Conservation (phyloP, 2,329 filamentous ascomycete genomes). For the Coleophoma eucalyptorum region DNA sequence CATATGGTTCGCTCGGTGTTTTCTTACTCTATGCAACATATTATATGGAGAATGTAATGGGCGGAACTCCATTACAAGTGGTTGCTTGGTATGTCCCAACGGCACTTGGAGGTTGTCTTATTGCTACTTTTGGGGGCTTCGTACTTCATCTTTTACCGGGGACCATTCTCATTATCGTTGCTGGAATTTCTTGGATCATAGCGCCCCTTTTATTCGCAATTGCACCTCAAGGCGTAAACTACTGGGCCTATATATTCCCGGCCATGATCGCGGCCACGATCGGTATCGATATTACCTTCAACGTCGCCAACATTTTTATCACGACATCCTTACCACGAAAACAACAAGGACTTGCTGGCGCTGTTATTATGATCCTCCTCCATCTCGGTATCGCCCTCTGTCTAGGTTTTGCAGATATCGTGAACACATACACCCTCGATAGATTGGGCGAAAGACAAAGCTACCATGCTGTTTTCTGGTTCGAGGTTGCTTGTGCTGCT, state of each 20-base stretch:
- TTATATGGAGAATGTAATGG: constrained; percentile 55
- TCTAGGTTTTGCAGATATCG: constrained; percentile 67
- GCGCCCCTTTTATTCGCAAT: constrained; percentile 51
- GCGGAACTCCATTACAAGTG: constrained; percentile 47
- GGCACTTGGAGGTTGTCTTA: constrained; percentile 62
- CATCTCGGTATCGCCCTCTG: constrained; percentile 71
- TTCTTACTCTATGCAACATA: constrained; percentile 68
- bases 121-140: constrained; percentile 57
- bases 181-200: constrained; percentile 46
- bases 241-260: constrained; percentile 72
- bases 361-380: constrained; percentile 65
- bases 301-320: constrained; percentile 73
- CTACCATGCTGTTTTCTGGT: constrained; percentile 66
- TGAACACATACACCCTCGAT: constrained; percentile 37
- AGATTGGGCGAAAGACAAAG: constrained; percentile 41
- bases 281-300: constrained; percentile 73
- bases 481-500: constrained; percentile 52
- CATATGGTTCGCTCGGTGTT: constrained; percentile 66
- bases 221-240: constrained; percentile 33
- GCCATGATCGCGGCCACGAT: constrained; percentile 66
- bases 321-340: constrained; percentile 65
- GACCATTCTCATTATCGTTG: constrained; percentile 46
- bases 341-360: constrained; percentile 69
- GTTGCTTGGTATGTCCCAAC: constrained; percentile 63
- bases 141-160: constrained; percentile 52